Evolutionary conservation across 768 basidiomycete genomes (phyloP).

Genomic region (Imleria badia): DNA sequence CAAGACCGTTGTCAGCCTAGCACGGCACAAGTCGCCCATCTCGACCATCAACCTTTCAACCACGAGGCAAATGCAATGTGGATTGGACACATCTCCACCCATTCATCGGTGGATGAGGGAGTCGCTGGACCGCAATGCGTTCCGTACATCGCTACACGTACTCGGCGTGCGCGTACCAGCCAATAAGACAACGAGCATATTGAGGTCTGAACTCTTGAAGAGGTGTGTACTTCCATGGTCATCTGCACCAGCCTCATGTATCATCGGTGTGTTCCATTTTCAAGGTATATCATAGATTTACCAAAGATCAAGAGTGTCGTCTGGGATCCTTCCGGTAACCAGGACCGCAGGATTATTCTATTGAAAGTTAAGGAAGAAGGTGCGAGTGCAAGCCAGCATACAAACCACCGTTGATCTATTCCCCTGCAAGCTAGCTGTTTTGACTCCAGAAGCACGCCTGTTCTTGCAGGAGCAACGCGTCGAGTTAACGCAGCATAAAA

Average conservation of each 20-base stretch:
- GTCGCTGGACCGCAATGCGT: conserved; percentile 60
- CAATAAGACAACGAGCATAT: conserved; percentile 49
- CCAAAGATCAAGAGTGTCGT: conserved; percentile 67
- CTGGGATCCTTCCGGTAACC: conserved; percentile 45
- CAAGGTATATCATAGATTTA: conserved; percentile 62
- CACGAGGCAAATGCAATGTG: conserved; percentile 13
- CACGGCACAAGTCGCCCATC: conserved; percentile 1
- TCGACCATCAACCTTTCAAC: conserved; percentile 1
- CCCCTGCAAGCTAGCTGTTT: conserved; percentile 59
- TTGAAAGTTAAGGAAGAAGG: conserved; percentile 61
- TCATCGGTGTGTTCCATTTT: conserved; percentile 5
- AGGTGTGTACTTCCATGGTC: conserved; percentile 42
- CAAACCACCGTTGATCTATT: conserved; percentile 1
- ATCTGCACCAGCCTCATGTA: conserved; percentile 6
- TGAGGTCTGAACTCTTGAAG: conserved; percentile 59
- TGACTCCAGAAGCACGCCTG: conserved; percentile 53
- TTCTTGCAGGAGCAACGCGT: conserved; percentile 57
- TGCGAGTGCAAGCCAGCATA: conserved; percentile 32
- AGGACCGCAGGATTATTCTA: conserved; percentile 62
- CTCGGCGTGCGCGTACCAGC: conserved; percentile 67
- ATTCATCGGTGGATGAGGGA: conserved; percentile 49
- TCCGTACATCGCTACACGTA: conserved; percentile 63
- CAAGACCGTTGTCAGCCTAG: conserved; percentile 1
- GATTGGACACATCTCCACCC: conserved; percentile 45
- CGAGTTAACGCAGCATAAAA: conserved; percentile 53